Evolutionary conservation across 2,329 filamentous ascomycete species (phyloP).

Genomic region (Alternaria infectoria): DNA sequence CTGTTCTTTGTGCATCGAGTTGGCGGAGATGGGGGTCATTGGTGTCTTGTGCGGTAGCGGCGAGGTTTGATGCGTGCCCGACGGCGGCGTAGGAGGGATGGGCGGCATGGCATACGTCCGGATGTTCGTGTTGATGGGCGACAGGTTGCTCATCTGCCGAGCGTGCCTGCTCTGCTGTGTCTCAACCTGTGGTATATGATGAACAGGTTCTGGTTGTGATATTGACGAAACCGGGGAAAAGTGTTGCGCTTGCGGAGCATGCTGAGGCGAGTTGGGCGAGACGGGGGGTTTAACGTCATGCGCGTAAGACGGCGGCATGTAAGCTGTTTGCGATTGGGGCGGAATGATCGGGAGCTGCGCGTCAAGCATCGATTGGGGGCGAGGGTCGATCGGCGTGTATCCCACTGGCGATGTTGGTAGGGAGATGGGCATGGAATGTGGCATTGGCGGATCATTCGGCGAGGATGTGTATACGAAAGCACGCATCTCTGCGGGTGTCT

Average conservation of each 20-base stretch:
- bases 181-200: conserved; percentile 19
- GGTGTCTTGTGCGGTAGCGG: conserved; percentile 36
- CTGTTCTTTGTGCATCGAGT: conserved; percentile 18
- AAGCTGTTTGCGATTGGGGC: conserved; percentile 29
- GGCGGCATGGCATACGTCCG: conserved; percentile 27
- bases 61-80: conserved; percentile 25
- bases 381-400: conserved; percentile 32
- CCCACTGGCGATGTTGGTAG: conserved; percentile 30
- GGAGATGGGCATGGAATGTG: conserved; percentile 24
- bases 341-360: conserved; percentile 29
- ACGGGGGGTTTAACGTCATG: conserved; percentile 33
- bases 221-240: conserved; percentile 36
- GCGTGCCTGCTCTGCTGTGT: conserved; percentile 33
- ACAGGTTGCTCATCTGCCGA: conserved; percentile 42
- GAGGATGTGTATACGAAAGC: conserved; percentile 34
- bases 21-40: conserved; percentile 34
- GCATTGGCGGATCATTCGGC: conserved; percentile 33
- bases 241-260: conserved; percentile 20
- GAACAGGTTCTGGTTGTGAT: conserved; percentile 20
- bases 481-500: conserved; percentile 44
- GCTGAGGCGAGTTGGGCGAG: conserved; percentile 34
- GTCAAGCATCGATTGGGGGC: conserved; percentile 35
- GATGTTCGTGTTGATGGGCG: conserved; percentile 41
- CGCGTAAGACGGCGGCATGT: conserved; percentile 27
- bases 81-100: conserved; percentile 35